Evolutionary conservation across 2,329 filamentous ascomycete species (phyloP).

Genomic region (Trichoderma harzianum): DNA sequence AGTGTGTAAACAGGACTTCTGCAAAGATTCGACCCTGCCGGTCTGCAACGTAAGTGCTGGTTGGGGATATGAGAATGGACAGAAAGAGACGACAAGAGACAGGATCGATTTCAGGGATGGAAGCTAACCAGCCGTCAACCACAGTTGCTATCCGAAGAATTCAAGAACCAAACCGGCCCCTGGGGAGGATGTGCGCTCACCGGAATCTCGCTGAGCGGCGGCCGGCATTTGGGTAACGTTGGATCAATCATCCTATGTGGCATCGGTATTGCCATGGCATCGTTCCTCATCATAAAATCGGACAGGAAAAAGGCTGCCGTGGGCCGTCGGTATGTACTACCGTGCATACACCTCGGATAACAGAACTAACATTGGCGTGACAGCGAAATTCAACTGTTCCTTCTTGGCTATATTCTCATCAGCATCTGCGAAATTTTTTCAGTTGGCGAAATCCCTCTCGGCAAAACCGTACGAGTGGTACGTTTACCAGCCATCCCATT

Average conservation of each 20-base stretch:
- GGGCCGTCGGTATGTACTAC: constrained; percentile 68
- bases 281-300: constrained; percentile 72
- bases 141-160: constrained; percentile 46
- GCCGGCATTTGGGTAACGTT: constrained; percentile 72
- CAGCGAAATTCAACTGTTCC: constrained; percentile 96
- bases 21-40: constrained; percentile 77
- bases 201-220: constrained; percentile 69
- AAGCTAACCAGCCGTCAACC: neutral
- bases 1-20: constrained; percentile 62
- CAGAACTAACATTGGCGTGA: constrained; percentile 16
- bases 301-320: constrained; percentile 92
- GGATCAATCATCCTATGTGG: constrained; percentile 86
- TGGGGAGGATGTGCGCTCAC: constrained; percentile 70
- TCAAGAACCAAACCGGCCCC: constrained; percentile 55
- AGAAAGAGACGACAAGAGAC: neutral
- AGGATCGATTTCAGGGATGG: neutral
- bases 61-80: neutral
- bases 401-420: constrained; percentile 80
- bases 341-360: neutral
- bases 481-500: constrained; percentile 32
- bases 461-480: constrained; percentile 67
- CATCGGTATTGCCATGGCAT: constrained; percentile 66
- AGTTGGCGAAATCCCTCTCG: constrained; percentile 81
- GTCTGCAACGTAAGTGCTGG: constrained; percentile 71
- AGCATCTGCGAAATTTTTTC: constrained; percentile 96